Percentiles rank a stretch among this genome's conserved stretches.
Evolutionary conservation across 495 filamentous ascomycete species (phyloP).

Genomic region (Daldinia loculata): DNA sequence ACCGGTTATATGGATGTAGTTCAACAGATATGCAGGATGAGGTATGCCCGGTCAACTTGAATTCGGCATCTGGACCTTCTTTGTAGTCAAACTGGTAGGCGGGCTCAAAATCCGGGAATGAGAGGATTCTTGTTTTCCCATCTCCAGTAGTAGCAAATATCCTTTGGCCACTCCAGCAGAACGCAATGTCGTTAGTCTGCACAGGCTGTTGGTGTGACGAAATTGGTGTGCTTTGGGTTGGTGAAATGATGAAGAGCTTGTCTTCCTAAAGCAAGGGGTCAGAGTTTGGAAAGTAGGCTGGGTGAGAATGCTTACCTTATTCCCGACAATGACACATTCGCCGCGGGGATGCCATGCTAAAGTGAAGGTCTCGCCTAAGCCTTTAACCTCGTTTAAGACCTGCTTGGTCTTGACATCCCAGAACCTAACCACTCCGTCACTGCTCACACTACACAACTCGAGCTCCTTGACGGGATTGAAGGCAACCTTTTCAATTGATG

Average conservation of each 20-base stretch:
- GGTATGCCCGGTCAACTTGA: constrained; percentile 83
- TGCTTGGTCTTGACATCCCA: constrained; percentile 91
- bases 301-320: constrained; percentile 66
- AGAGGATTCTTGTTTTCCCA: constrained; percentile 81
- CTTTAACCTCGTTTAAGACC: constrained; percentile 79
- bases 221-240: constrained; percentile 59
- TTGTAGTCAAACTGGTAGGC: constrained; percentile 52
- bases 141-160: constrained; percentile 85
- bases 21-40: constrained; percentile 76
- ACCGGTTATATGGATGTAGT: constrained; percentile 77
- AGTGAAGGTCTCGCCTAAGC: constrained; percentile 83
- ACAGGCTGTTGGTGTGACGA: constrained; percentile 72
- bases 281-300: constrained; percentile 8
- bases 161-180: constrained; percentile 76
- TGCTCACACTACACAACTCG: constrained; percentile 84
- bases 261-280: constrained; percentile 64
- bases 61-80: constrained; percentile 54
- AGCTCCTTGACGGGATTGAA: constrained; percentile 91
- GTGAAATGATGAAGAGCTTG: constrained; percentile 71
- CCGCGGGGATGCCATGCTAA: constrained; percentile 92
- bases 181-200: constrained; percentile 84
- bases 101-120: constrained; percentile 70
- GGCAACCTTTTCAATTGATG: constrained; percentile 81
- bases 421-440: constrained; percentile 85
- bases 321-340: constrained; percentile 79